A percentile compares a stretch with the other conserved stretches of the same genome.
phyloP scores from a whole-genome alignment of 1,284 basidiomycete species.

The Xerocomus amazonicus region DNA sequence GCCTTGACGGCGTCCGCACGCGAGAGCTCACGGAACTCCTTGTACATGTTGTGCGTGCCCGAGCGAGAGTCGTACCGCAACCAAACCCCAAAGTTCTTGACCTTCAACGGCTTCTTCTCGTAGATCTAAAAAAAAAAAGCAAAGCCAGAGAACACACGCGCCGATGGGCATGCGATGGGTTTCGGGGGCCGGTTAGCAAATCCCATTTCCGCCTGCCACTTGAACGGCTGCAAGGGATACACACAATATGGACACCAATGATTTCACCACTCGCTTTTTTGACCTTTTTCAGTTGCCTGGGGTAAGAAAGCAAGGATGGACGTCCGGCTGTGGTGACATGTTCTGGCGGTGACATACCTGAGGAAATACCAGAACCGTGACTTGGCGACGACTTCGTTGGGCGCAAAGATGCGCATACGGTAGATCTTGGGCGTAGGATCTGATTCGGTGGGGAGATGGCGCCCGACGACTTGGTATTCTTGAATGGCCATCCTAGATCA shows the following conservation, averaged over 20 bases:
- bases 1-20: slow-evolving; percentile 95
- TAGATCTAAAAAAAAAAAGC: slow-evolving; percentile 64
- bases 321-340: neutral
- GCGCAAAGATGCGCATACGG: slow-evolving; percentile 99
- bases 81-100: slow-evolving; percentile 99
- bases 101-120: slow-evolving; percentile 96
- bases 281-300: slow-evolving; percentile 95
- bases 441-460: slow-evolving; percentile 92
- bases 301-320: neutral
- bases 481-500: slow-evolving; percentile 44
- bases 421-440: slow-evolving; percentile 96
- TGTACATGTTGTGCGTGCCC: slow-evolving; percentile 97
- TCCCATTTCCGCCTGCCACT: slow-evolving; percentile 81
- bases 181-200: slow-evolving; percentile 45
- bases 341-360: slow-evolving; percentile 43
- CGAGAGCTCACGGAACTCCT: slow-evolving; percentile 96
- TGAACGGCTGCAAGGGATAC: slow-evolving; percentile 83
- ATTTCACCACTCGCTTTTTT: slow-evolving; percentile 99
- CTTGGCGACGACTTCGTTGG: slow-evolving; percentile 98
- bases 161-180: slow-evolving; percentile 2
- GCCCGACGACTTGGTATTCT: slow-evolving; percentile 98
- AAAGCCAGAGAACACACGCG: slow-evolving; percentile 8
- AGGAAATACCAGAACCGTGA: slow-evolving; percentile 99
- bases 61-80: slow-evolving; percentile 98
- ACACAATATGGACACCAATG: slow-evolving; percentile 94